These are phyloP conservation scores for Backusella mclennaniae DNA, from an alignment of 192 early-diverging fungal genomes.

Conservation along the genomic window DNA sequence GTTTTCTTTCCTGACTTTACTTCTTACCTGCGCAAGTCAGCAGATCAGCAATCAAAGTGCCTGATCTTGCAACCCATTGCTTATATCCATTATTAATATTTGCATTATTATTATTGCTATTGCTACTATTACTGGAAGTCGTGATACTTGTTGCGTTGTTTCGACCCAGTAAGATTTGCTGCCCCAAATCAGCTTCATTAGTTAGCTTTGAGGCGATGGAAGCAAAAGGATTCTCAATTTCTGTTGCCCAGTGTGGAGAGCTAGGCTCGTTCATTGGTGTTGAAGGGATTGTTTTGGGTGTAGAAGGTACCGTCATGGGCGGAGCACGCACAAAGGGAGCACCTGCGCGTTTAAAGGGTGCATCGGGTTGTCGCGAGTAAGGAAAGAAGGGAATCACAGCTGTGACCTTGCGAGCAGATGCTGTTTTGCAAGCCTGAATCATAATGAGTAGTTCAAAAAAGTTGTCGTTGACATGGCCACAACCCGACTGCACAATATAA, in stretches of 20 bases:
- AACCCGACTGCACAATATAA: slow-evolving; percentile 92
- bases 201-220: slow-evolving; percentile 6
- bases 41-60: slow-evolving; percentile 87
- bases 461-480: slow-evolving; percentile 95
- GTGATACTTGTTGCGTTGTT: background rate
- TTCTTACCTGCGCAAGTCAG: slow-evolving; percentile 75
- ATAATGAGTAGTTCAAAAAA: slow-evolving; percentile 97
- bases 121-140: background rate
- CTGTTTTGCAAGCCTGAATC: slow-evolving; percentile 95
- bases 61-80: slow-evolving; percentile 87
- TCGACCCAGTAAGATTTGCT: slow-evolving; percentile 11
- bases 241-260: background rate
- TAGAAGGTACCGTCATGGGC: slow-evolving; percentile 36
- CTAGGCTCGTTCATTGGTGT: slow-evolving; percentile 1
- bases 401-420: slow-evolving; percentile 83
- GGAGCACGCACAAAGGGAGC: slow-evolving; percentile 43
- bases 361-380: slow-evolving; percentile 88
- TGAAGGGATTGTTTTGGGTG: slow-evolving; percentile 17
- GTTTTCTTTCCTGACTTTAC: background rate
- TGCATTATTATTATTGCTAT: background rate
- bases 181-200: slow-evolving; percentile 1
- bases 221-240: background rate
- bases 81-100: slow-evolving; percentile 54
- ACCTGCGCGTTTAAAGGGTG: slow-evolving; percentile 50
- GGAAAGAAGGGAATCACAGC: slow-evolving; percentile 96